These are phyloP conservation scores for Coemansia sp. DNA, from an alignment of 192 early-diverging fungal species.

Conservation along the genomic window DNA sequence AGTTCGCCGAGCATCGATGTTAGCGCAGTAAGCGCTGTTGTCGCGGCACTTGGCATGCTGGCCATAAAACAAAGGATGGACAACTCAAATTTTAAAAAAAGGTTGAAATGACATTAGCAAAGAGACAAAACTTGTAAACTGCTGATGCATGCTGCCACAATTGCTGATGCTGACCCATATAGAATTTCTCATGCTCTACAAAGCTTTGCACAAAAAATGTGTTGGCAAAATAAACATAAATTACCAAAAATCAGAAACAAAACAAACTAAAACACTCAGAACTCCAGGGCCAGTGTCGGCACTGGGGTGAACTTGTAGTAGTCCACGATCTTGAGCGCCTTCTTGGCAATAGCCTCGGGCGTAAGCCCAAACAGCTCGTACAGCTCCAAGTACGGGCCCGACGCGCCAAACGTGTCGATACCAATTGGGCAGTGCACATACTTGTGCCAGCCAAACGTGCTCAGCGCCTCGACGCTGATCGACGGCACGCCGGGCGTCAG, in stretches of 20 bases:
- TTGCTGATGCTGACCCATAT: too few relatives aligned
- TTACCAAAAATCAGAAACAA: not conserved
- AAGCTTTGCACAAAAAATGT: too few relatives aligned
- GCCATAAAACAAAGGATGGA: slow-evolving; percentile 14
- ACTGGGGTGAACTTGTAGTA: slow-evolving; percentile 64
- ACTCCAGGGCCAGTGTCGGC: slow-evolving; percentile 43
- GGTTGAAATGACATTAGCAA: not conserved
- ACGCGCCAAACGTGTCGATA: slow-evolving; percentile 86
- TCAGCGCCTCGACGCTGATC: slow-evolving; percentile 85
- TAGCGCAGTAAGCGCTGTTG: slow-evolving; percentile 27
- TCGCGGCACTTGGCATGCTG: slow-evolving; percentile 12
- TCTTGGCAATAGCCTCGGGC: slow-evolving; percentile 67
- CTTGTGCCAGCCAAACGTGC: slow-evolving; percentile 88
- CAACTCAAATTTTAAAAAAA: not conserved
- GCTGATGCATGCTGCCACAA: too few relatives aligned
- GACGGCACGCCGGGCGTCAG: slow-evolving; percentile 76
- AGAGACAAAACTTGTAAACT: not conserved
- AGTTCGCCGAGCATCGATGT: slow-evolving; percentile 17
- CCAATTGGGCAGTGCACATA: slow-evolving; percentile 88
- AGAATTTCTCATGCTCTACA: too few relatives aligned
- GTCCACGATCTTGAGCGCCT: slow-evolving; percentile 76
- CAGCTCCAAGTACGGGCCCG: slow-evolving; percentile 78
- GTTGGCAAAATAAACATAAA: too few relatives aligned
- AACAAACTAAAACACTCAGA: slow-evolving; percentile 9
- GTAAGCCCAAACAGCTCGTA: slow-evolving; percentile 87